A percentile compares a stretch with the other conserved stretches of the same genome.
These are phyloP conservation scores for Fusarium pseudoanthophilum DNA, from an alignment of 2,329 filamentous ascomycete species.

Conservation along the genomic window DNA sequence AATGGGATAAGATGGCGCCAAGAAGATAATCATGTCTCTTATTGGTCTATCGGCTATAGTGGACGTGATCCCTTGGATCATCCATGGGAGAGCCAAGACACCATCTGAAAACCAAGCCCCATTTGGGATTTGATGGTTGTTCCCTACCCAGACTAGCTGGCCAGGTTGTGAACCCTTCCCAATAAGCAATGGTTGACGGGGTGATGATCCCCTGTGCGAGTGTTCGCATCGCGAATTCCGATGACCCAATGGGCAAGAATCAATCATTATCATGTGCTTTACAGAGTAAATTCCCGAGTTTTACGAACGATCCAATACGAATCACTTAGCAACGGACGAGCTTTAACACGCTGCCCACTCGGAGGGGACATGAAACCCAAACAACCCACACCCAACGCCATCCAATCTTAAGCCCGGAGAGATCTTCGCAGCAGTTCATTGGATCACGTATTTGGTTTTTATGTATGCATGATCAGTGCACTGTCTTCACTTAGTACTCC, in stretches of 20 bases:
- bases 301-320: neutral
- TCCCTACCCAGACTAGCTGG: neutral
- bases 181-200: neutral
- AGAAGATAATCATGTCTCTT: conserved; percentile 17
- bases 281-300: neutral
- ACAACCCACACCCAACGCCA: conserved; percentile 26
- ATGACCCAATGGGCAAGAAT: neutral
- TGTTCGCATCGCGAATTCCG: neutral
- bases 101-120: conserved; percentile 22
- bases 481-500: neutral
- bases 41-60: conserved; percentile 31
- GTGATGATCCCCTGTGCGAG: neutral
- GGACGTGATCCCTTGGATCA: conserved; percentile 26
- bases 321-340: neutral
- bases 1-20: conserved; percentile 22
- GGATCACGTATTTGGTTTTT: conserved; percentile 7
- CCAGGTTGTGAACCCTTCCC: conserved; percentile 20
- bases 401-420: conserved; percentile 33
- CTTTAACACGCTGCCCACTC: neutral
- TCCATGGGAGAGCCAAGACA: conserved; percentile 26
- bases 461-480: neutral
- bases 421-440: conserved; percentile 22
- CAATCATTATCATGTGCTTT: neutral
- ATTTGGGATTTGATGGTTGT: conserved; percentile 14
- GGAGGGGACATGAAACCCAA: conserved; percentile 29